phyloP scores from a whole-genome alignment of 192 early-diverging fungal species.

The Coemansia sp. region DNA sequence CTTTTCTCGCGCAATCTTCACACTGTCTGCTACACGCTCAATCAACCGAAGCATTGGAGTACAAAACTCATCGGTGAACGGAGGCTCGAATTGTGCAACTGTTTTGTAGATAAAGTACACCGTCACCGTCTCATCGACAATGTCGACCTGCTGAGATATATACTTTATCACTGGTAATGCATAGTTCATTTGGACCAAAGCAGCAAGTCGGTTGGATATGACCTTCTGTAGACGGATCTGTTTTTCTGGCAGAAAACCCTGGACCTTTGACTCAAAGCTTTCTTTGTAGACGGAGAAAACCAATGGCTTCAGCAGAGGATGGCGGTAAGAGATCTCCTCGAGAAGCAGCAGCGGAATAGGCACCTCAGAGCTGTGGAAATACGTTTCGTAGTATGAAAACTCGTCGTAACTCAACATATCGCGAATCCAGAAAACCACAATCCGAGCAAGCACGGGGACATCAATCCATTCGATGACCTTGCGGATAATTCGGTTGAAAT shows the following conservation, averaged over 20 bases:
- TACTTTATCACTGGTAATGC: constrained; percentile 66
- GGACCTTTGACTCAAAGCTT: constrained; percentile 59
- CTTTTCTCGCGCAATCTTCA: constrained; percentile 30
- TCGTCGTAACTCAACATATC: constrained; percentile 61
- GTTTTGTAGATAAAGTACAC: constrained; percentile 63
- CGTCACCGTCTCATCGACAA: constrained; percentile 68
- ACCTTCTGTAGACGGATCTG: constrained; percentile 69
- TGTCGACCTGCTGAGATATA: constrained; percentile 53
- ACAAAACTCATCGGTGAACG: constrained; percentile 31
- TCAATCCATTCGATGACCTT: constrained; percentile 37
- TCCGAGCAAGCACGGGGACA: constrained; percentile 35
- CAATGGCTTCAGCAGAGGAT: constrained; percentile 66
- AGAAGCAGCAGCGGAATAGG: constrained; percentile 64
- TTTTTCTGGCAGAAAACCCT: constrained; percentile 61
- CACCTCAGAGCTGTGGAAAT: constrained; percentile 65
- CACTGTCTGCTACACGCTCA: constrained; percentile 23
- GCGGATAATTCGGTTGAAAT: constrained; percentile 26
- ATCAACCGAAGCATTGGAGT: constrained; percentile 30
- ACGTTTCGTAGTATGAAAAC: constrained; percentile 65
- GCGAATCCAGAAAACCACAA: constrained; percentile 62
- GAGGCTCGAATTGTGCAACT: constrained; percentile 32
- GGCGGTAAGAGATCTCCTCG: constrained; percentile 76
- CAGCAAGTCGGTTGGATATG: constrained; percentile 68
- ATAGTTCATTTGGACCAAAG: constrained; percentile 65
- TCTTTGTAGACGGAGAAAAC: constrained; percentile 65